Percentiles rank a stretch among this genome's conserved stretches.
Conservation (phyloP, 192 early-diverging fungal genomes). For the Neocallimastix lanati region DNA sequence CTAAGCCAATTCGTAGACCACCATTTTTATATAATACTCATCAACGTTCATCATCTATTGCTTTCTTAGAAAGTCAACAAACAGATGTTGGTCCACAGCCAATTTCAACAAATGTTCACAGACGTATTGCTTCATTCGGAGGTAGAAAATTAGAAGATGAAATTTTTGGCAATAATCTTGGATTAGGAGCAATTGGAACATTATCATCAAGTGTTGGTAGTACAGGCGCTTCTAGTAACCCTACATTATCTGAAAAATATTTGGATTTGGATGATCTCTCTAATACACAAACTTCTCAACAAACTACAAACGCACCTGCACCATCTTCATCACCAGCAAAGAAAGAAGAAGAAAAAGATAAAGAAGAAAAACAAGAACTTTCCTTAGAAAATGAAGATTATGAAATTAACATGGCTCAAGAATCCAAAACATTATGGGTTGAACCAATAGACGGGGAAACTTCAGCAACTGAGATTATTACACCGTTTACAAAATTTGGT, state of each 20-base stretch:
- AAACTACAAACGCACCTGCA: not conserved
- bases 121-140: not conserved
- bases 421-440: conserved; percentile 85
- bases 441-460: conserved; percentile 75
- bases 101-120: not conserved
- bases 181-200: not conserved
- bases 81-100: not conserved
- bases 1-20: not conserved
- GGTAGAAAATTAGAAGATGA: not conserved
- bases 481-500: conserved; percentile 70
- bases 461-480: conserved; percentile 60
- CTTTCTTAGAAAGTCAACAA: not conserved
- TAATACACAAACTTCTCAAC: not conserved
- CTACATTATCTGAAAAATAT: not conserved
- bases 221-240: not conserved
- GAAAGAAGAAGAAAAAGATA: not conserved
- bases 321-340: not conserved
- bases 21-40: not conserved
- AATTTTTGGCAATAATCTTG: not conserved
- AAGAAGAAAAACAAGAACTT: not conserved
- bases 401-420: conserved; percentile 23
- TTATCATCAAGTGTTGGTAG: not conserved
- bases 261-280: not conserved
- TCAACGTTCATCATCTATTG: not conserved
- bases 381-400: not conserved